Evolutionary conservation across 1,139 yeast species (phyloP).

Genomic region (Scheffersomyces stambukii): DNA sequence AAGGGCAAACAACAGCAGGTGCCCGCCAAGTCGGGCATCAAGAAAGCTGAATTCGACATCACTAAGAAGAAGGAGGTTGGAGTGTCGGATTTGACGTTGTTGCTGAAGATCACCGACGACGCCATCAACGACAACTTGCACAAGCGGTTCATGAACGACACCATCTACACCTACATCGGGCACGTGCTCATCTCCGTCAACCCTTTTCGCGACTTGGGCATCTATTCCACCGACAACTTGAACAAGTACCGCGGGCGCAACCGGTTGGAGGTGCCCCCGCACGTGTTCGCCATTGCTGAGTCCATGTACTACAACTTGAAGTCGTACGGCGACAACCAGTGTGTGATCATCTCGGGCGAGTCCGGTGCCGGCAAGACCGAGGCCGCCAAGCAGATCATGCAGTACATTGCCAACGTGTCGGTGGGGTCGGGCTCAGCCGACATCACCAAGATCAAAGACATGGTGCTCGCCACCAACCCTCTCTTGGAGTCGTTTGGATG

Average conservation of each 20-base stretch:
- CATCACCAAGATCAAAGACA: conserved; percentile 87
- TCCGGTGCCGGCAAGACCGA: conserved; percentile 99
- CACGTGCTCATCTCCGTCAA: conserved; percentile 92
- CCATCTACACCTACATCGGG: conserved; percentile 86
- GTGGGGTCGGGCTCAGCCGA: conserved; percentile 39
- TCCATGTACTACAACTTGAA: conserved; percentile 94
- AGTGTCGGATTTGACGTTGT: conserved; percentile 86
- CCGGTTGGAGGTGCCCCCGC: conserved; percentile 97
- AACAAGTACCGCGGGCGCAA: conserved; percentile 85
- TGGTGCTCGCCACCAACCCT: conserved; percentile 98
- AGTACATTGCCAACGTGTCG: conserved; percentile 85
- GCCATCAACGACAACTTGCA: conserved; percentile 89
- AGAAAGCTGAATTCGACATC: conserved; percentile 89
- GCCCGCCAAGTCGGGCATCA: conserved; percentile 60
- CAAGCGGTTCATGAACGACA: conserved; percentile 82
- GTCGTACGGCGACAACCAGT: conserved; percentile 90
- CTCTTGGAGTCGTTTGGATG: conserved; percentile 95
- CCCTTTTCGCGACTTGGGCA: conserved; percentile 94
- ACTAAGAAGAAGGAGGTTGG: conserved; percentile 95
- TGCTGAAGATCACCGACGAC: conserved; percentile 86
- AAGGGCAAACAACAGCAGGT: conserved; percentile 53
- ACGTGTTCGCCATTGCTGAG: conserved; percentile 97
- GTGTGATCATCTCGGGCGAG: conserved; percentile 98
- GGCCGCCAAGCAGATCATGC: conserved; percentile 98
- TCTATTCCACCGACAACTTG: conserved; percentile 76